Base-by-base conservation (phyloP, 345 rosid genomes). In the Nephelium lappaceum region DNA sequence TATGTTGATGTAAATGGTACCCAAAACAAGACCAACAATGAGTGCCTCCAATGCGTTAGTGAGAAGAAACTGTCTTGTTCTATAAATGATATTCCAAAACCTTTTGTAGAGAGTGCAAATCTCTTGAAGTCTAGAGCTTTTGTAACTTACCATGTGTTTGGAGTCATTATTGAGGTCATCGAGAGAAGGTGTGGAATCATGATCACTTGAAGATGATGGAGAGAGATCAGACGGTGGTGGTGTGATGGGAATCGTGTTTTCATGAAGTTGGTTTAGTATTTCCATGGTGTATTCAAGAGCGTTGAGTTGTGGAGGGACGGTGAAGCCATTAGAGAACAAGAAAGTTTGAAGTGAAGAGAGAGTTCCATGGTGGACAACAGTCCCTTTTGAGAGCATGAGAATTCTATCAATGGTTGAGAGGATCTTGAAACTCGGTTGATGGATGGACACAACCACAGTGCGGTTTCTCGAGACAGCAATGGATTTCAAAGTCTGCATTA, bases 371-470 rank as follows among this genome's bases (percentile, higher is more conserved):
- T 93, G 96, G 31, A 91, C 88, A 3, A 95, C 93, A 7, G 83
- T 77, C 74, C 99, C 99, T 79, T 88, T 93, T 9, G 91, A 86
- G 18, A 95, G 83, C 83, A 95, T 73, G 49, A 95, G 85, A 67
- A 95, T 57, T 25, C 84, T 79, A 73, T 93, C 93, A 9, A 95
- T 93, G 39, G 77, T 83, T 42, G 95, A 89, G 19, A 95, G 89
- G 74, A 95, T 93, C 88, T 93, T 95, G 91, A 91, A 95, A 74
- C 95, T 88, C 7, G 99, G 99, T 77, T 95, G 99, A 74, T 95
- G 99, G n/a, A 95, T 92, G 12, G 99, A 95, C 77, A 95, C 81
- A 60, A 95, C 75, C 53, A 95, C 88, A 1, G 98, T 95, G 1
- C 98, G 80, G 67, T 84, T 80, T 64, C 96, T 89, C 0, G 95